Evolutionary conservation across 2,329 filamentous ascomycete species (phyloP), one percentile per base, ranked within the genome.

Genomic region (Colletotrichum karsti): DNA sequence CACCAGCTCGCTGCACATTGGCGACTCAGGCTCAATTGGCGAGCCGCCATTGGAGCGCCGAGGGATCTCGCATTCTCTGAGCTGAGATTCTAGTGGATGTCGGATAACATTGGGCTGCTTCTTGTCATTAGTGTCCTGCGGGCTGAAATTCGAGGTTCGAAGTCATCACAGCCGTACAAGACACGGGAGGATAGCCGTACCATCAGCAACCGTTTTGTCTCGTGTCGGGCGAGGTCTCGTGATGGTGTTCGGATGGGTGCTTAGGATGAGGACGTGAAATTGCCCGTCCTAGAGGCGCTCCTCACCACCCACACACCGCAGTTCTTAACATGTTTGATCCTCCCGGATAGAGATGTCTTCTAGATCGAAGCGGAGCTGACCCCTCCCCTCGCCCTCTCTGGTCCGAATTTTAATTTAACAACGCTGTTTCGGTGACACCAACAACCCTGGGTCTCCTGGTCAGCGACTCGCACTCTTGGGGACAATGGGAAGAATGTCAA

Each of bases 301-400:
- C 28, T 20, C 50, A 37, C 20, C 22, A 12, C 37, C 37, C 35
- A 46, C 44, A 53, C 55, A 60, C 44, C 24, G 44, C 44, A 50
- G 10, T 55, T 61, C 35, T 65, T 54, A 55, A 53, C 22, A 7
- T 55, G 57, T 55, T 62, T 62, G 50, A 62, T 66, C 63, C 41
- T 66, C 39, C 63, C 50, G 63, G 41, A n/a, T 54, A 30, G 37
- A 54, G 46, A 57, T 67, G 24, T 51, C 51, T 46, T 37, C 44
- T 33, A 58, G 28, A 54, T 59, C 60, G 33, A 37, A 44, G 44
- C 24, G 37, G 53, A 28, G 33, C 18, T 53, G 9, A 13, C 37
- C 57, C 46, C 53, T 54, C 44, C 15, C 20, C 41, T 55, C 8
- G 46, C 39, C 20, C n/a, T 41, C 15, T 41, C 42, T 22, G 33